These are phyloP conservation scores for Penicillium polonicum DNA, from an alignment of 2,329 filamentous ascomycete species.

Conservation along the genomic window DNA sequence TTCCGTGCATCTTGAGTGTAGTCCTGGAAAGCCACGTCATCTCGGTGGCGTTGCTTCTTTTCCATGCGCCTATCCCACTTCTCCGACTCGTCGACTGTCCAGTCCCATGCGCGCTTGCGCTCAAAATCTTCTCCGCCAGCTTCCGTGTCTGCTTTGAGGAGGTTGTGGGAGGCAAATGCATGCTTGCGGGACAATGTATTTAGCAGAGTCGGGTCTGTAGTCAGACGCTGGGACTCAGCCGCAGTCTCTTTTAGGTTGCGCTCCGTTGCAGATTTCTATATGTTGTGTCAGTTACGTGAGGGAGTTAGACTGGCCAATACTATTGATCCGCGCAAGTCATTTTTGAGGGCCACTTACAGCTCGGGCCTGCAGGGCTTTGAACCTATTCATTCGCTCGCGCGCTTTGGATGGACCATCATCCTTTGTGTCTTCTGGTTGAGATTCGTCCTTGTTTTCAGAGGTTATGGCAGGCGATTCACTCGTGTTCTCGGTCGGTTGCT, in stretches of 20 bases:
- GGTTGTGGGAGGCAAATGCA: slow-evolving; percentile 85
- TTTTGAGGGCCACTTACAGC: slow-evolving; percentile 48
- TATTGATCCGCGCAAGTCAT: background rate
- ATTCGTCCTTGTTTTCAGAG: slow-evolving; percentile 7
- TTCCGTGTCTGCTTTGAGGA: slow-evolving; percentile 87
- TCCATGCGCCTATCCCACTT: slow-evolving; percentile 87
- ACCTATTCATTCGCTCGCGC: slow-evolving; percentile 71
- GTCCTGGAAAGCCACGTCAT: slow-evolving; percentile 87
- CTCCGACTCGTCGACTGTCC: slow-evolving; percentile 93
- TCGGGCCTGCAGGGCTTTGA: slow-evolving; percentile 82
- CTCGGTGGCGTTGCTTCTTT: slow-evolving; percentile 77
- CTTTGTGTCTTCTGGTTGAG: slow-evolving; percentile 13
- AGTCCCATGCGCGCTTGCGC: slow-evolving; percentile 97
- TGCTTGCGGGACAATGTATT: slow-evolving; percentile 79
- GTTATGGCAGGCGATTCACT: slow-evolving; percentile 11
- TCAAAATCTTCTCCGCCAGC: slow-evolving; percentile 89
- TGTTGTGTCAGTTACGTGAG: slow-evolving; percentile 21
- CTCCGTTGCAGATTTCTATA: slow-evolving; percentile 43
- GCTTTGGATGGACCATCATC: slow-evolving; percentile 33
- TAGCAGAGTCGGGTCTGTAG: slow-evolving; percentile 74
- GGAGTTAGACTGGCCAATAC: background rate
- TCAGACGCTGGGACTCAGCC: slow-evolving; percentile 75
- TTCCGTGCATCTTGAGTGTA: slow-evolving; percentile 85
- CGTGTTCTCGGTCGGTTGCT: slow-evolving; percentile 15
- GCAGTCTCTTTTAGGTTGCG: slow-evolving; percentile 79